Evolutionary conservation across 352 stramenopile genomes (phyloP), one percentile per base, ranked within the genome.

Genomic region (Plasmopara muralis): DNA sequence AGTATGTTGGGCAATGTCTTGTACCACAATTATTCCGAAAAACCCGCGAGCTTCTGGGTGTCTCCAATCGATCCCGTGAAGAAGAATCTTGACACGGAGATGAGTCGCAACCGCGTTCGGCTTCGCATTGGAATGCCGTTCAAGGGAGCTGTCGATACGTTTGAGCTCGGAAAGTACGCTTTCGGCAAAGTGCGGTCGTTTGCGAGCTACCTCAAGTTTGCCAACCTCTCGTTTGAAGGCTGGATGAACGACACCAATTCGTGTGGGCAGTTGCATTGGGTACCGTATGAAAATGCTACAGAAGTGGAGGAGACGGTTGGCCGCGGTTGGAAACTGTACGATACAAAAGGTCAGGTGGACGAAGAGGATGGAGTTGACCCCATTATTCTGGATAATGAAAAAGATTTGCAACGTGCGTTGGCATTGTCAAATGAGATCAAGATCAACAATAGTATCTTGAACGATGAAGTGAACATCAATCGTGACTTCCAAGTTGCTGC

Each of bases 21-120:
- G 39, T 85, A 83, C 57, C 74, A 85, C 63, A 83, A 85, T 52
- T 85, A 85, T 59, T 82, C 72, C 4, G 68, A 67, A 48, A 75
- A 83, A 20, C 72, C 74, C 4, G 70, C 72, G 31, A 64, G 63
- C 28, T 84, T 82, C 47, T 74, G 76, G 44, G 51, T 80, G 6
- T 64, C 77, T 31, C 58, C 62, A 12, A 61, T 79, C 4, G 74
- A 81, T 43, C 51, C 55, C 13, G 34, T 31, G 0, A 42, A 57
- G 33, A 77, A 74, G 29, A 44, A 41, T 9, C 37, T 77, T 2
- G 71, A 84, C 48, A 68, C 52, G 4, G 69, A 82, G 31, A 74
- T 74, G 57, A 66, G 59, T 29, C 55, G 70, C 39, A 84, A 84
- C 43, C 74, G 74, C 4, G 70, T 82, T 37, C 60, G 67, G 28